Base-by-base conservation (phyloP, 805 yeast genomes). In the Ogataea pilisensis region DNA sequence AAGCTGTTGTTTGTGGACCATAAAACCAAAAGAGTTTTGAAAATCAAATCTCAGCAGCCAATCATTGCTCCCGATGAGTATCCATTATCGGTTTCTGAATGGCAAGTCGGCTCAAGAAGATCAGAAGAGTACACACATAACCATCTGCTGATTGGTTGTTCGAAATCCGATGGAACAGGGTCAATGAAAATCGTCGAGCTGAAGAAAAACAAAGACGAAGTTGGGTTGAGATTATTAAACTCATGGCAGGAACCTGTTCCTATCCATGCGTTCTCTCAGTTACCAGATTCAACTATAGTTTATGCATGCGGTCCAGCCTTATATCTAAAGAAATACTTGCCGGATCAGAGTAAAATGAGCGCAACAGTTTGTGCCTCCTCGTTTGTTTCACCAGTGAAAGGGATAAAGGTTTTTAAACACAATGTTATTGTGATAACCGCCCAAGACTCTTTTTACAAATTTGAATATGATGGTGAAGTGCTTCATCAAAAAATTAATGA, bases 141-240 rank as follows among this genome's bases (percentile, higher is more conserved):
- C 32, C 62, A 60, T 32, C 25, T 68, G 8, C 43, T 68, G 8
- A 40, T 69, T 18, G 72, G 72, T 1, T 66, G 70, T 41, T 36
- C 48, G 1, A 41, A 39, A 5, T 25, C 18, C 2, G 37, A 38
- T 21, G 48, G 45, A 3, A 27, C 44, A n/a, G 64, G 65, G 0
- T 14, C 45, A 1, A 48, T 64, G 7, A 57, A 56, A 38, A 51
- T 63, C 7, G 48, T 63, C 8, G 64, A 60, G 29, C 22, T 64
- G 17, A 53, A 44, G 20, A 50, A 49, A 16, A 19, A 37, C 1
- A 46, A 40, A 6, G 51, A 41, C 6, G n/a, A 21, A 3, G 34
- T 58, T 6, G 31, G 25, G 4, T 30, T 57, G 9, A 50, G 38
- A 20, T 19, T 45, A 14, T 33, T 55, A n/a, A 43, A 46, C 34